Conservation (phyloP, 2,329 filamentous ascomycete species). For the Fusarium cyanostomum region DNA sequence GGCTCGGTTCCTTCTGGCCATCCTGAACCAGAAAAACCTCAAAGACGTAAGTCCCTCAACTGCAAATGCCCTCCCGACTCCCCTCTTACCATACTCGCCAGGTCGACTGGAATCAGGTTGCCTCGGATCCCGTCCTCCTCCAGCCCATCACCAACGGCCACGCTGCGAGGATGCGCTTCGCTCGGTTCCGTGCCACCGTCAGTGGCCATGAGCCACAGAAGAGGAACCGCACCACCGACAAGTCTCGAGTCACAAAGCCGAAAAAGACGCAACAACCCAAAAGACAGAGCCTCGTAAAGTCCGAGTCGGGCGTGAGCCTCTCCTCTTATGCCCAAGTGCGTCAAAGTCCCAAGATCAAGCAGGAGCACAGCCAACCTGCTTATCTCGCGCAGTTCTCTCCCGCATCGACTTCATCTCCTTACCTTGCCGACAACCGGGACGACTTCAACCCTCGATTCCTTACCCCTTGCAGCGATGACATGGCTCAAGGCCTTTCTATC, state of each 20-base stretch:
- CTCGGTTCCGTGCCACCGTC: slow-evolving; percentile 60
- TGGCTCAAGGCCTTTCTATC: slow-evolving; percentile 42
- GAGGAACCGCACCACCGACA: slow-evolving; percentile 55
- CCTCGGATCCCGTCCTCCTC: slow-evolving; percentile 61
- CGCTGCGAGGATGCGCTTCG: slow-evolving; percentile 68
- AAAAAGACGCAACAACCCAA: slow-evolving; percentile 49
- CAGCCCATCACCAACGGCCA: slow-evolving; percentile 68
- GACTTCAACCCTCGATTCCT: slow-evolving; percentile 56
- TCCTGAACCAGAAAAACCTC: slow-evolving; percentile 67
- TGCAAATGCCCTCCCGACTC: background rate
- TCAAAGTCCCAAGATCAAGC: slow-evolving; percentile 47
- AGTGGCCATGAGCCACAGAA: slow-evolving; percentile 59
- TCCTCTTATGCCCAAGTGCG: slow-evolving; percentile 46
- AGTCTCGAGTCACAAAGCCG: slow-evolving; percentile 57
- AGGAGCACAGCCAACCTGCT: slow-evolving; percentile 47
- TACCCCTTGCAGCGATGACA: slow-evolving; percentile 65
- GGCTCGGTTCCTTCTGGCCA: slow-evolving; percentile 67
- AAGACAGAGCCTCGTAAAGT: slow-evolving; percentile 53
- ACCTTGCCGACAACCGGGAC: slow-evolving; percentile 48
- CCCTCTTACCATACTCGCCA: slow-evolving; percentile 44
- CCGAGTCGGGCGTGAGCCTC: slow-evolving; percentile 48
- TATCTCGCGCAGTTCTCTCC: slow-evolving; percentile 50
- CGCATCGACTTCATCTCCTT: slow-evolving; percentile 50
- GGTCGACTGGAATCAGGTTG: slow-evolving; percentile 70
- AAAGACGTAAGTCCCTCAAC: slow-evolving; percentile 62